phyloP scores from a whole-genome alignment of 768 basidiomycete genomes.

The Hericium erinaceus region DNA sequence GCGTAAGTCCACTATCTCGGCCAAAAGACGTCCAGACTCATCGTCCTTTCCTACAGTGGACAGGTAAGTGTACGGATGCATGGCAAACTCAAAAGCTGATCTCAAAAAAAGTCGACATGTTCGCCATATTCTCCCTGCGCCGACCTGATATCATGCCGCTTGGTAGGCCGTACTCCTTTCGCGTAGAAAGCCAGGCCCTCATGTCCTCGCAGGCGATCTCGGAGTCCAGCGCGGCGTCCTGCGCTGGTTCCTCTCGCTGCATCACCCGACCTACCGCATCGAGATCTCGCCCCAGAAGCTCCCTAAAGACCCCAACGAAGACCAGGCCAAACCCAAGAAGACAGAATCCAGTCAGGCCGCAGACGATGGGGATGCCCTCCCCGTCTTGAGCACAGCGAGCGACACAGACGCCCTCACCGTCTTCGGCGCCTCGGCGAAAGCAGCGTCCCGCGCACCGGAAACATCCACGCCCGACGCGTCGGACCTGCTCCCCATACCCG shows the following conservation, averaged over 20 bases:
- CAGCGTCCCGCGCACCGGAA: not conserved
- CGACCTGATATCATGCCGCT: constrained; percentile 75
- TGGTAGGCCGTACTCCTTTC: constrained; percentile 21
- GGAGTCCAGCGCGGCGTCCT: constrained; percentile 72
- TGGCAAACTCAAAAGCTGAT: not conserved
- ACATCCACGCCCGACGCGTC: not conserved
- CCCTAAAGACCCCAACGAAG: constrained; percentile 13
- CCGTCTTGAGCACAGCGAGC: not conserved
- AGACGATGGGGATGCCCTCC: not conserved
- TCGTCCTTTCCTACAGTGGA: constrained; percentile 36
- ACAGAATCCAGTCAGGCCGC: constrained; percentile 16
- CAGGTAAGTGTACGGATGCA: constrained; percentile 32
- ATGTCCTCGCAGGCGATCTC: constrained; percentile 50
- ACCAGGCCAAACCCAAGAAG: constrained; percentile 1
- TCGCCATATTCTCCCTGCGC: constrained; percentile 78
- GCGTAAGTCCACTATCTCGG: constrained; percentile 30
- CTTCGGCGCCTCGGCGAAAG: not conserved
- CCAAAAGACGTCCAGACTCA: not conserved
- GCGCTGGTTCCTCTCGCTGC: constrained; percentile 58
- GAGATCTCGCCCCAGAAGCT: constrained; percentile 45
- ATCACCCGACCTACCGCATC: constrained; percentile 41
- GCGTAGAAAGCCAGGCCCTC: not conserved
- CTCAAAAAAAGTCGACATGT: constrained; percentile 67
- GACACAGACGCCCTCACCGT: not conserved
- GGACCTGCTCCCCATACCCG: not conserved